Conservation (phyloP, 305 asterid genomes). For the Fraxinus ornus region DNA sequence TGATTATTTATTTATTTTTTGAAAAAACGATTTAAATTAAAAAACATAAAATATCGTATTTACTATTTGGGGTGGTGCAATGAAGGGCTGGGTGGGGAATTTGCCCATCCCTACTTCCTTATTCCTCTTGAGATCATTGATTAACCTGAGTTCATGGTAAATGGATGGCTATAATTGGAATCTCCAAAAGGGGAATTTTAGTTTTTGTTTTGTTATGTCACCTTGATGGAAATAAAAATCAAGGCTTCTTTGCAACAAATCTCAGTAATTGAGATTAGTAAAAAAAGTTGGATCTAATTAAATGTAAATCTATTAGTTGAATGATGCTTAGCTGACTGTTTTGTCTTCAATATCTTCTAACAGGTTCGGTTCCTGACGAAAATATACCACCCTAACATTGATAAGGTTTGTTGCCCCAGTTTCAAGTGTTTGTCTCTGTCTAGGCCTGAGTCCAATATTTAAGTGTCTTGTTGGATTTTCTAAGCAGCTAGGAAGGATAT, state of each 20-base stretch:
- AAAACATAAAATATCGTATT: neutral
- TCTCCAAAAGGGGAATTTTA: neutral
- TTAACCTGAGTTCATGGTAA: neutral
- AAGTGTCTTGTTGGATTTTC: conserved; percentile 11
- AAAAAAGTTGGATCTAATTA: neutral
- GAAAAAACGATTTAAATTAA: too few species aligned
- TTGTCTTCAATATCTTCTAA: conserved; percentile 15
- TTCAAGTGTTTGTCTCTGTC: neutral
- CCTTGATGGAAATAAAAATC: neutral
- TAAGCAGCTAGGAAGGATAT: conserved; percentile 89
- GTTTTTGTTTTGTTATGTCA: neutral
- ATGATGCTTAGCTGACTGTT: neutral
- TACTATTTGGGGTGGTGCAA: neutral
- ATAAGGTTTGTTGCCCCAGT: conserved; percentile 57
- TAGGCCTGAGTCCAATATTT: neutral
- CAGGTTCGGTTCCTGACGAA: conserved; percentile 94
- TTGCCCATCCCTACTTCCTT: neutral
- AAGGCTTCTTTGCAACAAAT: neutral
- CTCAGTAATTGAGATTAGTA: conserved; percentile 21
- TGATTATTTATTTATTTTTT: neutral
- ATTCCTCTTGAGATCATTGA: neutral
- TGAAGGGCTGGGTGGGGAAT: neutral
- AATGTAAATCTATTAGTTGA: conserved; percentile 4
- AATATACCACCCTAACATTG: conserved; percentile 48
- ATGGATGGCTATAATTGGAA: neutral